Evolutionary conservation across 2,329 filamentous ascomycete genomes (phyloP), one percentile per base, ranked within the genome.

Genomic region (Tolypocladium paradoxum): DNA sequence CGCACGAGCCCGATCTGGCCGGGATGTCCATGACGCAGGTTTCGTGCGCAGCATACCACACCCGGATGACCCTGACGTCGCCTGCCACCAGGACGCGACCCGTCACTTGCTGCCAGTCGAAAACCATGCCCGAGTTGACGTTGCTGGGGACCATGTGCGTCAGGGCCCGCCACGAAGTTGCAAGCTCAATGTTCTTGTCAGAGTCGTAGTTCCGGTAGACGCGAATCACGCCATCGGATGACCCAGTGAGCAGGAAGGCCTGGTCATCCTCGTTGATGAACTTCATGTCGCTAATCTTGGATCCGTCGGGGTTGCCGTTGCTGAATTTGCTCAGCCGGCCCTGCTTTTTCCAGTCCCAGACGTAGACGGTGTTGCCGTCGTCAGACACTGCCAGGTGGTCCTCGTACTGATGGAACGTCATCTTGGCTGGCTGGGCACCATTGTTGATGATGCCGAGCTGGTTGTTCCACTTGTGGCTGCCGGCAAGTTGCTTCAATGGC

Each of bases 241-340:
- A 95, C 2, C 93, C 93, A 0, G 90, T 96, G 81, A 99, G 90
- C 53, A 99, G 73, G 58, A 97, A 82, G 3, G 92, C 93, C 65
- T 95, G 90, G 65, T 99, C 93, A 62, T 99, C 93, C 69, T 99
- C 93, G 61, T 99, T 99, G 74, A 99, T 95, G 69, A 97, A 96
- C 53, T 90, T 88, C 66, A 96, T 84, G 67, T 97, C 91, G 52
- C 90, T 96, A 62, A 99, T 95, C 61, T 85, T 90, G 29, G 90
- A 96, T 3, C 91, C 90, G 34, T 84, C 77, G 0, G 93, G 93
- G 63, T 99, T 99, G 49, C 89, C 91, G 63, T 97, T 97, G 31
- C 88, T 95, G 70, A 99, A 99, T 53, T 87, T 85, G 65, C 83
- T 88, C 58, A 96, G 74, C 35, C 85, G 82, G 49, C 77, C 79